These are phyloP conservation scores for Tilletia indica DNA, from an alignment of 1,284 basidiomycete species.

Conservation along the genomic window DNA sequence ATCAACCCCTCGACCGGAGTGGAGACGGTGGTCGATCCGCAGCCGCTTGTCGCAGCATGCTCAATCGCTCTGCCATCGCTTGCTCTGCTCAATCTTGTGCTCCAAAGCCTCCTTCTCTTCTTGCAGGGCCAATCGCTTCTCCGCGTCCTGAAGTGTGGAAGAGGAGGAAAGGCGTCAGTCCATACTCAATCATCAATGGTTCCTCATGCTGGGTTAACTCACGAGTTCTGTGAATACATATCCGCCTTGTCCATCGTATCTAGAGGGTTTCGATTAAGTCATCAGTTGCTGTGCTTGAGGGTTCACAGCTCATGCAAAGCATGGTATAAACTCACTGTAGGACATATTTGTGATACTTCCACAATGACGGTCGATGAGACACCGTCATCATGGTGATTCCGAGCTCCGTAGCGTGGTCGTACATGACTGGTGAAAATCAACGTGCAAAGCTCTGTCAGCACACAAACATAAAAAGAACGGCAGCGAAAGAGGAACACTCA, in stretches of 20 bases:
- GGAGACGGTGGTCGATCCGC: slow-evolving; percentile 18
- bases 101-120: slow-evolving; percentile 71
- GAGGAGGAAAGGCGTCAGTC: background rate
- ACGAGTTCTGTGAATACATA: slow-evolving; percentile 74
- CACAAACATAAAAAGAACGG: background rate
- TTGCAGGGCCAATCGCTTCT: slow-evolving; percentile 83
- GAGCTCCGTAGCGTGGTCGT: slow-evolving; percentile 77
- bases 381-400: slow-evolving; percentile 56
- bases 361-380: slow-evolving; percentile 70
- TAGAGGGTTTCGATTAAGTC: background rate
- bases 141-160: slow-evolving; percentile 65
- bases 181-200: too few relatives aligned
- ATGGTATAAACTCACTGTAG: slow-evolving; percentile 60
- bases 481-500: slow-evolving; percentile 8
- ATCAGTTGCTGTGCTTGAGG: background rate
- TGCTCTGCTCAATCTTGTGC: slow-evolving; percentile 61
- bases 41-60: slow-evolving; percentile 64
- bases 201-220: too few relatives aligned
- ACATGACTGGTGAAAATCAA: slow-evolving; percentile 66
- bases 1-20: slow-evolving; percentile 2
- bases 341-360: slow-evolving; percentile 89
- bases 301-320: background rate
- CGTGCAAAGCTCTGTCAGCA: background rate
- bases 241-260: slow-evolving; percentile 61
- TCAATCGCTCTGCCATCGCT: slow-evolving; percentile 74